Conservation (phyloP, 495 filamentous ascomycete genomes). For the Lophiotrema nucula region DNA sequence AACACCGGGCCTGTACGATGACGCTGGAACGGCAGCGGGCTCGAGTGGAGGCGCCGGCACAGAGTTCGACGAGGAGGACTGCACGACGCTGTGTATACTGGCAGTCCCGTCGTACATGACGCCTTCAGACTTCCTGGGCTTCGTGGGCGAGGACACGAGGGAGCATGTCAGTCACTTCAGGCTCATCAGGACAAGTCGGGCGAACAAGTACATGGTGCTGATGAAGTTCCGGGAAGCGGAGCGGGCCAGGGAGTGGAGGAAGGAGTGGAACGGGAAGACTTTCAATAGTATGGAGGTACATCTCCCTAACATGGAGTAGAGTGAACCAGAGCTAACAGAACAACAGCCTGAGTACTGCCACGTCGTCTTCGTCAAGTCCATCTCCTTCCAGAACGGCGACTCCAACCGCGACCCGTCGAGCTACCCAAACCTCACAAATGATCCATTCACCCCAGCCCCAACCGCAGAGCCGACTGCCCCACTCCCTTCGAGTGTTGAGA, state of each 20-base stretch:
- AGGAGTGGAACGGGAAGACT: conserved; percentile 87
- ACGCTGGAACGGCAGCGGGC: conserved; percentile 26
- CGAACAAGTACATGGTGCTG: conserved; percentile 93
- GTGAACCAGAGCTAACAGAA: background rate
- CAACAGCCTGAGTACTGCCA: conserved; percentile 89
- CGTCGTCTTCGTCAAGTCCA: conserved; percentile 91
- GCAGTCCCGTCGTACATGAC: conserved; percentile 93
- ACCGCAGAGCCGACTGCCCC: conserved; percentile 33
- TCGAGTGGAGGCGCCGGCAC: conserved; percentile 18
- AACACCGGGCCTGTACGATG: conserved; percentile 55
- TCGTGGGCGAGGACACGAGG: conserved; percentile 85
- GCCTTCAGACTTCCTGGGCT: conserved; percentile 86
- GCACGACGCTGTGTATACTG: conserved; percentile 88
- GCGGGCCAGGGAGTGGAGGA: conserved; percentile 75
- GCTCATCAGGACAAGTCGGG: conserved; percentile 84
- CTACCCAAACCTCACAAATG: conserved; percentile 62
- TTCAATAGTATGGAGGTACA: conserved; percentile 92
- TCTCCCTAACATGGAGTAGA: conserved; percentile 11
- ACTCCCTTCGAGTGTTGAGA: conserved; percentile 23
- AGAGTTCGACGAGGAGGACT: conserved; percentile 57
- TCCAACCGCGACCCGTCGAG: conserved; percentile 41
- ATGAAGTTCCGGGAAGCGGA: conserved; percentile 86
- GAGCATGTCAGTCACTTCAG: conserved; percentile 90
- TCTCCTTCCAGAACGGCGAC: conserved; percentile 60
- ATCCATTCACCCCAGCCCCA: conserved; percentile 59